Conservation (phyloP, 2,329 filamentous ascomycete genomes). For the Immersiporthe knoxdaviesiana region DNA sequence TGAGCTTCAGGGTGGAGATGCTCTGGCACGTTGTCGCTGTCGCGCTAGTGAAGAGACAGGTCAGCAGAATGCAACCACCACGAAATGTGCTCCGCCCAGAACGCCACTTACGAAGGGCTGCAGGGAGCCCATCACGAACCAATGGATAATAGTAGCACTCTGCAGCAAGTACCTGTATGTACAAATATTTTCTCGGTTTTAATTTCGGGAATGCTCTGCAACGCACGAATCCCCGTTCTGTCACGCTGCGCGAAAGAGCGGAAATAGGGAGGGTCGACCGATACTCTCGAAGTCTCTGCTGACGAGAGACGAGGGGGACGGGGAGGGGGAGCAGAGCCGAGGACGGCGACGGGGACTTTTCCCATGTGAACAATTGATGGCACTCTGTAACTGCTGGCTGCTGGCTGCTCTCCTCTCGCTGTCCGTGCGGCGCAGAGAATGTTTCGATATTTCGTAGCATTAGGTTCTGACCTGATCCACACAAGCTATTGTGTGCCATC, state of each 20-base stretch:
- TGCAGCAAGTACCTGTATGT: too few relatives aligned
- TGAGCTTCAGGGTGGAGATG: slow-evolving; percentile 24
- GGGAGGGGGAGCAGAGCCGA: not conserved
- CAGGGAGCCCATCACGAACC: slow-evolving; percentile 8
- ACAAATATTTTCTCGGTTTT: slow-evolving; percentile 14
- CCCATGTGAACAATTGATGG: not conserved
- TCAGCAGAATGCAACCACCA: slow-evolving; percentile 23
- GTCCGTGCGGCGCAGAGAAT: not conserved
- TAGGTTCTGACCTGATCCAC: slow-evolving; percentile 8
- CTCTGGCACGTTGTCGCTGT: slow-evolving; percentile 25
- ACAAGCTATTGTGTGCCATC: slow-evolving; percentile 3
- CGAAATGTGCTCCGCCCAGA: slow-evolving; percentile 16
- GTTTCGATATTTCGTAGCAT: not conserved
- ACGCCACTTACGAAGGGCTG: slow-evolving; percentile 17
- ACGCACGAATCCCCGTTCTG: slow-evolving; percentile 8
- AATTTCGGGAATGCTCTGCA: slow-evolving; percentile 20
- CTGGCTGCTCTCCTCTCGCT: not conserved
- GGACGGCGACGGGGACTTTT: not conserved
- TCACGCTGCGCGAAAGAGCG: not conserved
- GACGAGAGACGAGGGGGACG: not conserved
- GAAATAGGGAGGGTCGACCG: not conserved
- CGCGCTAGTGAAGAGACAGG: slow-evolving; percentile 21
- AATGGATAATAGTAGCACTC: not conserved
- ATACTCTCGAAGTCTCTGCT: not conserved
- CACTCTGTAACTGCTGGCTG: too few relatives aligned